Evolutionary conservation across 2,329 filamentous ascomycete species (phyloP).

Genomic region (Arthrocladium fulminans): DNA sequence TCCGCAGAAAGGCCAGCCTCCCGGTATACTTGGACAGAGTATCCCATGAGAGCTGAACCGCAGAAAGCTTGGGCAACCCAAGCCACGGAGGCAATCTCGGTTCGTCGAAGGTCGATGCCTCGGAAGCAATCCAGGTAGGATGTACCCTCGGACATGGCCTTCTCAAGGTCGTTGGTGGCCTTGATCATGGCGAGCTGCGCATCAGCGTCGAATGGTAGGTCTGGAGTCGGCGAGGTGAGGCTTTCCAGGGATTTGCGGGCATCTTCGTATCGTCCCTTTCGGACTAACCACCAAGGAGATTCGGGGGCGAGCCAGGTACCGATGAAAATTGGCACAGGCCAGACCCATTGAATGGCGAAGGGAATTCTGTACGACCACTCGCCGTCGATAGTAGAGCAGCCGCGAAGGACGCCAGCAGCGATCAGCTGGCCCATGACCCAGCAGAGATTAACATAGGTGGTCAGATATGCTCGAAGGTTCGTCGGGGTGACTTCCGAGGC

Average conservation of each 20-base stretch:
- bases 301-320: conserved; percentile 34
- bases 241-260: conserved; percentile 26
- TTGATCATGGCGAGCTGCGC: conserved; percentile 31
- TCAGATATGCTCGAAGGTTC: conserved; percentile 25
- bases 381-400: conserved; percentile 25
- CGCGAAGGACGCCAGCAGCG: conserved; percentile 26
- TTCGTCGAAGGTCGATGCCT: conserved; percentile 30
- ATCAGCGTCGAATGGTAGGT: conserved; percentile 28
- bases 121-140: conserved; percentile 27
- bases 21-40: conserved; percentile 29
- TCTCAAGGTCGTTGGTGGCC: conserved; percentile 30
- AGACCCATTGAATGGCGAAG: conserved; percentile 42
- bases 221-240: conserved; percentile 21
- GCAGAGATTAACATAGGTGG: conserved; percentile 33
- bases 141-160: conserved; percentile 18
- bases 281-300: conserved; percentile 33
- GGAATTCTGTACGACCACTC: conserved; percentile 33
- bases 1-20: conserved; percentile 28
- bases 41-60: conserved; percentile 26
- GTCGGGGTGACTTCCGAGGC: conserved; percentile 26
- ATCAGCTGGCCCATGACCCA: conserved; percentile 32
- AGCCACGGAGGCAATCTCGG: conserved; percentile 32
- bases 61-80: conserved; percentile 29
- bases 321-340: conserved; percentile 39
- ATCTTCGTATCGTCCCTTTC: conserved; percentile 29